These are phyloP conservation scores for Trichoderma sp. DNA, from an alignment of 2,329 filamentous ascomycete species.

Conservation along the genomic window DNA sequence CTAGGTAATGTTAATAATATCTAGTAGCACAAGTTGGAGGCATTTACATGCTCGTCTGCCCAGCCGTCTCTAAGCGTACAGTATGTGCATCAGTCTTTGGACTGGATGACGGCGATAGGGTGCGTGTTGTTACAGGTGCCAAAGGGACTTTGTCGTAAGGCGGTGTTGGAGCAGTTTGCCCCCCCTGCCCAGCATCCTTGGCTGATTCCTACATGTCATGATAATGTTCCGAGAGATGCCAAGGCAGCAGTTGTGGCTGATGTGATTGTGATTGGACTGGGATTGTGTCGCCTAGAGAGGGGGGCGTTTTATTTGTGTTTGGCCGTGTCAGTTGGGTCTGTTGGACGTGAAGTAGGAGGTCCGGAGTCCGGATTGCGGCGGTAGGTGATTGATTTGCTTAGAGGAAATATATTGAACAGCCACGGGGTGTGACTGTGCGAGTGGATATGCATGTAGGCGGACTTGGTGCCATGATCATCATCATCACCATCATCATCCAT, in stretches of 20 bases:
- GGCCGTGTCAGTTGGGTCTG: not conserved
- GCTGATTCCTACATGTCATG: not conserved
- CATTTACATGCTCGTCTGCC: not conserved
- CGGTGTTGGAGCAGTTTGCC: not conserved
- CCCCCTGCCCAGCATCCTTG: not conserved
- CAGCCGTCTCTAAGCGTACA: not conserved
- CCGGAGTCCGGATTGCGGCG: not conserved
- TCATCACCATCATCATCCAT: too few species aligned
- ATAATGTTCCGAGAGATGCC: not conserved
- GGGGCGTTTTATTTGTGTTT: not conserved
- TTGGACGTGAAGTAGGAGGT: not conserved
- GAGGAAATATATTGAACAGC: not conserved
- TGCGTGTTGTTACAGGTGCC: not conserved
- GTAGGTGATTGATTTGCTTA: not conserved
- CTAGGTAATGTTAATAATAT: not conserved
- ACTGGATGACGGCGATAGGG: not conserved
- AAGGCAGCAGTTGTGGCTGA: not conserved
- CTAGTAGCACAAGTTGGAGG: not conserved
- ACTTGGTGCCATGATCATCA: not conserved
- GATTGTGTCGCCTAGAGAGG: not conserved
- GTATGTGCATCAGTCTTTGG: not conserved
- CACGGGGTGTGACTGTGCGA: not conserved
- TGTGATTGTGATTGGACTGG: not conserved
- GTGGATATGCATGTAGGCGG: not conserved
- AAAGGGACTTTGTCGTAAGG: not conserved